Evolutionary conservation across 768 basidiomycete genomes (phyloP).

Genomic region (Suillus hirtellus): DNA sequence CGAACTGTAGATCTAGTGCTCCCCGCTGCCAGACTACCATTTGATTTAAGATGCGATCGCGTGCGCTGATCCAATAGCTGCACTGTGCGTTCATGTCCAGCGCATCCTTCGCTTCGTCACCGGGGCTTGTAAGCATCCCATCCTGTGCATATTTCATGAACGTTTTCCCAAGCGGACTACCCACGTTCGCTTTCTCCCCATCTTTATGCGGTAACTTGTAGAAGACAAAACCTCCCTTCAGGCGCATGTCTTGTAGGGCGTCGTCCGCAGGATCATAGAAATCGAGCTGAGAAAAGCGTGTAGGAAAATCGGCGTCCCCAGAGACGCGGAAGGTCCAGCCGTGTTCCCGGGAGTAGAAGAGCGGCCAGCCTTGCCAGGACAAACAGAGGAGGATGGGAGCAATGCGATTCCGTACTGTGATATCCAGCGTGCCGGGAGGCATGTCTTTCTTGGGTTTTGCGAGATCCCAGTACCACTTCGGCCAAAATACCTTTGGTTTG

Average conservation of each 20-base stretch:
- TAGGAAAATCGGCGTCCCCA: slow-evolving; percentile 41
- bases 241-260: slow-evolving; percentile 47
- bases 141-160: slow-evolving; percentile 90
- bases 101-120: slow-evolving; percentile 78
- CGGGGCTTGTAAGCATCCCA: slow-evolving; percentile 82
- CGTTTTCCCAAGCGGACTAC: slow-evolving; percentile 83
- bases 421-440: slow-evolving; percentile 73
- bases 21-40: slow-evolving; percentile 83
- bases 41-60: slow-evolving; percentile 90
- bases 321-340: slow-evolving; percentile 92
- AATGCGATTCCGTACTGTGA: slow-evolving; percentile 81
- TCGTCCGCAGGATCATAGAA: slow-evolving; percentile 70
- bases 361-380: slow-evolving; percentile 84
- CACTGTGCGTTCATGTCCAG: slow-evolving; percentile 92
- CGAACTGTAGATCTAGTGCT: slow-evolving; percentile 53
- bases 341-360: slow-evolving; percentile 82
- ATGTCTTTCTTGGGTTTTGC: slow-evolving; percentile 68
- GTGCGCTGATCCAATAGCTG: slow-evolving; percentile 95
- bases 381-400: slow-evolving; percentile 84
- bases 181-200: slow-evolving; percentile 94
- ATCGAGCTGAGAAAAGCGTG: slow-evolving; percentile 45
- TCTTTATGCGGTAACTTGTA: slow-evolving; percentile 97
- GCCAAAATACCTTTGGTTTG: slow-evolving; percentile 70
- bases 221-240: slow-evolving; percentile 59
- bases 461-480: slow-evolving; percentile 96